Evolutionary conservation across 2,329 filamentous ascomycete species (phyloP), one percentile per base, ranked within the genome.

Genomic region (Gyromitra esculenta): DNA sequence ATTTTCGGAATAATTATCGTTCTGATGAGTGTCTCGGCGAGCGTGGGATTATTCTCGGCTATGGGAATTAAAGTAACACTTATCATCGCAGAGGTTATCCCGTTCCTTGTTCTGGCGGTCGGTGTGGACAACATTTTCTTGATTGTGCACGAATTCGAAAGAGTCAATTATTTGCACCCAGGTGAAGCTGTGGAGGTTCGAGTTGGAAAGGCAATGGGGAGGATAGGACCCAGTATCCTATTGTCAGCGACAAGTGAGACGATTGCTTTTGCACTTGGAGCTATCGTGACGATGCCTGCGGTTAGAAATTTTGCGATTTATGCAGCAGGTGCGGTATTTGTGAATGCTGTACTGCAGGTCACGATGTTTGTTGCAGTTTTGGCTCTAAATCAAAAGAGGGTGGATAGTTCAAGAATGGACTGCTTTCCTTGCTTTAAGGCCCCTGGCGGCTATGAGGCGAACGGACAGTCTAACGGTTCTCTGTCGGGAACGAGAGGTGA

Each of bases 101-200:
- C 96, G 0, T 99, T 99, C 84, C 91, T 99, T 79, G 95, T 99
- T 8, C 86, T 99, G 21, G 96, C 96, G 11, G 94, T 99, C 37
- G 96, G 96, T 59, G 96, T 99, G 1, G 96, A 99, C 87, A 99
- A 99, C 82, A 98, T 99, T 81, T 99, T 99, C 85, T 86, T 99
- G 72, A 97, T 99, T 75, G 96, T 99, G 0, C 96, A 99, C 84
- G 96, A 99, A 84, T 97, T 99, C 76, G 96, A 99, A 82, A 89
- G 96, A 39, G 92, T 97, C 82, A 99, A 99, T 81, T 85, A 94
- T 80, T 97, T 91, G 83, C 92, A 97, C 81, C 93, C 94, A 0
- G 94, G 98, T 81, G 91, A 94, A 78, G 88, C 91, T 83, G 91
- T 99, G 1, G 92, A 97, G 80, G 90, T 94, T 81, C 89, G 96